Base-by-base conservation (phyloP, 2,329 filamentous ascomycete genomes). In the Ceratocystis colombiana region DNA sequence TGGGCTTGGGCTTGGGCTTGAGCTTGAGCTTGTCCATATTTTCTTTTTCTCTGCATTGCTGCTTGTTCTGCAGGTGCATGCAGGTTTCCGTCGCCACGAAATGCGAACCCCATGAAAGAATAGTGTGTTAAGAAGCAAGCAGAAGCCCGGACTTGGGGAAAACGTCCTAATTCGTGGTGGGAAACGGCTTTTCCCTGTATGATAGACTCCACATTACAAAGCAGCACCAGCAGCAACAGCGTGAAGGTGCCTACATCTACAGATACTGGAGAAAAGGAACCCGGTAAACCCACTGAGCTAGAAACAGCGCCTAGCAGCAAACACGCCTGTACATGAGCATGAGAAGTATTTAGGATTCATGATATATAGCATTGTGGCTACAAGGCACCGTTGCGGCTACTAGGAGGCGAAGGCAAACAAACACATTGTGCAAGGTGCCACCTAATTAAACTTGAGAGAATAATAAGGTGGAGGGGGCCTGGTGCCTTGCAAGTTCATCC, bases 381-480 rank as follows among this genome's bases (percentile, higher is more conserved):
- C 15, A 59, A 59, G 53, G 53, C 25, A 59, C 53, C 53, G 17
- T n/a, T 15, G 53, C 12, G 33, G 3, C n/a, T 22, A 20, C n/a
- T 50, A 8, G 37, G 48, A 59, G 53, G 25, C 28, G n/a, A 59
- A 30, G 53, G 5, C 53, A 33, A 63, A 48, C 61, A 53, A 63
- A 53, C 25, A 63, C 17, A 20, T 55, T 22, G 22, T n/a, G 12
- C 48, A 25, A 25, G 20, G 48, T 53, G 20, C 22, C 48, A 53
- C 48, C 4, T 45, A 22, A 20, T n/a, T 45, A 22, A 45, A 44
- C 15, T 30, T 25, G 25, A 53, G 8, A 48, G 15, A 62, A 44
- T 20, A n/a, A 45, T 48, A 48, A 33, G 28, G 61, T 33, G 41
- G 61, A 48, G 46, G 48, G 20, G n/a, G 33, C 10, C 10, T 37